Percentiles rank a stretch among this genome's conserved stretches.
Evolutionary conservation across 73 alveolate species (phyloP).

Genomic region (Paramecium sonneborni): DNA sequence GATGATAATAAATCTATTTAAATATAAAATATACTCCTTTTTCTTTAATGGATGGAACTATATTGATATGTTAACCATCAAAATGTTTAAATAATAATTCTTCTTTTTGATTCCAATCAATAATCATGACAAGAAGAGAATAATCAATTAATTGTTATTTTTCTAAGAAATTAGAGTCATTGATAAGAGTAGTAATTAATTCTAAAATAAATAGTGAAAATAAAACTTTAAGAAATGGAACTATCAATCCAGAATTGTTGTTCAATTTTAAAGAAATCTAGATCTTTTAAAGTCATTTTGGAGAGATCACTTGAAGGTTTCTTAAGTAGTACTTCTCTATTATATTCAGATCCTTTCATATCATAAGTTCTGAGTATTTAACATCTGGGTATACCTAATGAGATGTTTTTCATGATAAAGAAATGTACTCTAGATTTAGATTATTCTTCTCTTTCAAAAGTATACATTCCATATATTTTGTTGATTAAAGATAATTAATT

Average conservation of each 20-base stretch:
- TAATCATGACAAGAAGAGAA: conserved; percentile 70
- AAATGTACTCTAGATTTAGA: conserved; percentile 79
- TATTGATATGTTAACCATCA: not conserved
- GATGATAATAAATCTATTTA: conserved; percentile 81
- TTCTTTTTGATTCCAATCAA: conserved; percentile 42
- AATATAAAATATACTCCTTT: conserved; percentile 62
- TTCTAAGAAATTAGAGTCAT: conserved; percentile 68
- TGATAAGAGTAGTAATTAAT: conserved; percentile 16
- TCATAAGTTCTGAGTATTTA: conserved; percentile 88
- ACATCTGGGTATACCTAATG: conserved; percentile 78
- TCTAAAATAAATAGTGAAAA: not conserved
- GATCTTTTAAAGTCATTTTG: conserved; percentile 84
- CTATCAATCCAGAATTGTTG: conserved; percentile 64
- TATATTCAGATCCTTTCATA: conserved; percentile 90
- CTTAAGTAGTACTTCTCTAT: conserved; percentile 78
- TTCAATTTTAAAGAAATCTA: conserved; percentile 76
- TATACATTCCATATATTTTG: conserved; percentile 91
- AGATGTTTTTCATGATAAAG: conserved; percentile 90
- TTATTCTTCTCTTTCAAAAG: conserved; percentile 86
- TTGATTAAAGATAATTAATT: conserved; percentile 81
- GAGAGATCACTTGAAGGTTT: conserved; percentile 81
- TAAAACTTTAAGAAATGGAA: not conserved
- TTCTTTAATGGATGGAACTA: conserved; percentile 59
- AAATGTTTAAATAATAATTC: not conserved
- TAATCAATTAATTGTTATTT: conserved; percentile 77